phyloP scores from a whole-genome alignment of 23 red algal species.

The Gracilaria domingensis region DNA sequence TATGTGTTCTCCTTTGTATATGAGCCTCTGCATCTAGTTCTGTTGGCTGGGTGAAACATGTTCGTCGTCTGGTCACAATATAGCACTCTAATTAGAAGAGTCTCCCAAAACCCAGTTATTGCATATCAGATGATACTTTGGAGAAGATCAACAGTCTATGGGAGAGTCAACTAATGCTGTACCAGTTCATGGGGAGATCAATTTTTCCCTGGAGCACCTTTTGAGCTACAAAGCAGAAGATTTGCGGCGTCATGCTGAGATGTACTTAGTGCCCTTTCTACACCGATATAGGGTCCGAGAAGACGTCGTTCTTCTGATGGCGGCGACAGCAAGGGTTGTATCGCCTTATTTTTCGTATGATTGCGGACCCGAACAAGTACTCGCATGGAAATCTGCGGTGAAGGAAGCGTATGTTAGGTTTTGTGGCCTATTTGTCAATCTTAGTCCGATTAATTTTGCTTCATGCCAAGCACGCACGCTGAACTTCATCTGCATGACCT shows the following conservation, averaged over 20 bases:
- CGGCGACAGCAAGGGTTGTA: not conserved
- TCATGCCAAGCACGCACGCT: slow-evolving; percentile 13
- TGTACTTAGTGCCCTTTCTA: not conserved
- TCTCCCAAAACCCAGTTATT: not conserved
- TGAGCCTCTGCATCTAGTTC: slow-evolving; percentile 11
- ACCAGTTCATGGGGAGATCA: too few relatives aligned
- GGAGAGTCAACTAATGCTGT: not conserved
- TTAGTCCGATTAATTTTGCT: slow-evolving; percentile 15
- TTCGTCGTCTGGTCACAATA: not conserved
- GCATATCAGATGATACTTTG: not conserved
- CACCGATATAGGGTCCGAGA: not conserved
- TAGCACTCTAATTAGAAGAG: not conserved
- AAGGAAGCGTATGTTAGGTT: not conserved
- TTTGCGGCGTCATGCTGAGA: not conserved
- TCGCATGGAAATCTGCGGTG: not conserved
- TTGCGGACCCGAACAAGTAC: not conserved
- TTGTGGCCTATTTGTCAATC: not conserved
- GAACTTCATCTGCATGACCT: slow-evolving; percentile 4
- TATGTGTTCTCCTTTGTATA: slow-evolving; percentile 27
- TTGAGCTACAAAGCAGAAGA: not conserved
- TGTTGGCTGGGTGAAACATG: slow-evolving; percentile 5
- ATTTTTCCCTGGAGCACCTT: not conserved
- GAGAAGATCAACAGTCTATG: not conserved
- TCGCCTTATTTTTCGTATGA: not conserved
- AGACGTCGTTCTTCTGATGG: not conserved